Evolutionary conservation across 306 rosid species (phyloP).

Genomic region (Medicago ruthenica): DNA sequence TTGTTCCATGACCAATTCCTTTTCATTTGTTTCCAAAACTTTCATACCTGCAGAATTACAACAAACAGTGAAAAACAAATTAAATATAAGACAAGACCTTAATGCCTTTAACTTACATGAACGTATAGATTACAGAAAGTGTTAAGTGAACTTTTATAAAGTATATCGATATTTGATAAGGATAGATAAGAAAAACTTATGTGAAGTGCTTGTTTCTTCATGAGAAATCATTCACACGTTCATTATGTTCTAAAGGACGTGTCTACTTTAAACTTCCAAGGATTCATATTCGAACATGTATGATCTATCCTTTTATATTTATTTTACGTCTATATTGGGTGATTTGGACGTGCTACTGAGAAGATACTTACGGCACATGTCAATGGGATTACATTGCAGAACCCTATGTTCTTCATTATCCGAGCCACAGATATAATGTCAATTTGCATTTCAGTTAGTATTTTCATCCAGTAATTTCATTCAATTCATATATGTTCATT

Average conservation of each 20-base stretch:
- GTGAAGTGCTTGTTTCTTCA: background rate
- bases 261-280: too few species aligned
- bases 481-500: conserved; percentile 11
- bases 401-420: background rate
- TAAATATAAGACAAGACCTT: background rate
- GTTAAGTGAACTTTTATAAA: background rate
- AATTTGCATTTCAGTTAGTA: background rate
- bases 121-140: background rate
- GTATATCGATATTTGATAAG: background rate
- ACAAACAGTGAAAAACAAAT: conserved; percentile 1
- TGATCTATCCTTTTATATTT: background rate
- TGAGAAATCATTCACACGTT: background rate
- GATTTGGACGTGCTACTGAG: too few species aligned
- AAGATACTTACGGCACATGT: background rate
- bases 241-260: background rate
- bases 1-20: conserved; percentile 83
- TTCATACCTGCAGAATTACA: conserved; percentile 67
- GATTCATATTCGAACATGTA: background rate
- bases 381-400: background rate
- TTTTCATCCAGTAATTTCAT: conserved; percentile 10
- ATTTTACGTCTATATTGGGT: background rate
- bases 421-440: background rate
- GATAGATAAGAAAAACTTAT: background rate
- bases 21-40: conserved; percentile 80
- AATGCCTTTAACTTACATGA: background rate